Evolutionary conservation across 345 rosid genomes (phyloP).

Genomic region (Xanthoceras sorbifolium): DNA sequence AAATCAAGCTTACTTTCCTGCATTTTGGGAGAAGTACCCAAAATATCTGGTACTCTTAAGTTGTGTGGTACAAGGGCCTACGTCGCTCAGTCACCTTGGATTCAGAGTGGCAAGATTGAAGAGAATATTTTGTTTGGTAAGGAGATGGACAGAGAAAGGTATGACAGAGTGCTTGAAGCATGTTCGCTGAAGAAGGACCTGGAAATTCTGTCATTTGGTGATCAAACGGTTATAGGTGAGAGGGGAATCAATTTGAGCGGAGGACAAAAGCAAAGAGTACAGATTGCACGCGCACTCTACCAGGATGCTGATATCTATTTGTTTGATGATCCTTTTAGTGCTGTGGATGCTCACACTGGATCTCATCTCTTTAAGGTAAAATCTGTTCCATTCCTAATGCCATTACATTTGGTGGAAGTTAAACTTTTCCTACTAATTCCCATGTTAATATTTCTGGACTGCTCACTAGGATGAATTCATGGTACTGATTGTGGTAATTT

Average conservation of each 20-base stretch:
- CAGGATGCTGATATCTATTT: slow-evolving; percentile 66
- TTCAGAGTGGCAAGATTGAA: slow-evolving; percentile 69
- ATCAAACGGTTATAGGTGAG: slow-evolving; percentile 72
- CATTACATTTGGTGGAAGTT: neutral
- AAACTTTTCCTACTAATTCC: neutral
- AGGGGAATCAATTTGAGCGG: slow-evolving; percentile 84
- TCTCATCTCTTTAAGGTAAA: slow-evolving; percentile 59
- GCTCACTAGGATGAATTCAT: neutral
- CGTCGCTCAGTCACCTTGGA: slow-evolving; percentile 82
- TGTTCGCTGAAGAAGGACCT: slow-evolving; percentile 67
- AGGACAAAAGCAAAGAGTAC: slow-evolving; percentile 84
- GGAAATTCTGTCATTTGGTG: slow-evolving; percentile 47
- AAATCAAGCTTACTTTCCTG: slow-evolving; percentile 70
- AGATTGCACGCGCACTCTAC: slow-evolving; percentile 75
- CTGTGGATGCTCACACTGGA: slow-evolving; percentile 81
- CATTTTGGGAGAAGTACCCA: slow-evolving; percentile 71
- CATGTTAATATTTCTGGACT: neutral
- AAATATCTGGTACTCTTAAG: slow-evolving; percentile 47
- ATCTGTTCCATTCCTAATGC: neutral
- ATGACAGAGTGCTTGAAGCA: slow-evolving; percentile 53
- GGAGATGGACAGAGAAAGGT: slow-evolving; percentile 44
- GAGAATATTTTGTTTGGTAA: slow-evolving; percentile 64
- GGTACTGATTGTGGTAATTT: neutral
- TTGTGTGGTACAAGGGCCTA: slow-evolving; percentile 66
- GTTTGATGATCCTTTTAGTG: slow-evolving; percentile 85